Conservation (phyloP, 371 early-diverging fungal genomes). For the Enteropsectra breve region DNA sequence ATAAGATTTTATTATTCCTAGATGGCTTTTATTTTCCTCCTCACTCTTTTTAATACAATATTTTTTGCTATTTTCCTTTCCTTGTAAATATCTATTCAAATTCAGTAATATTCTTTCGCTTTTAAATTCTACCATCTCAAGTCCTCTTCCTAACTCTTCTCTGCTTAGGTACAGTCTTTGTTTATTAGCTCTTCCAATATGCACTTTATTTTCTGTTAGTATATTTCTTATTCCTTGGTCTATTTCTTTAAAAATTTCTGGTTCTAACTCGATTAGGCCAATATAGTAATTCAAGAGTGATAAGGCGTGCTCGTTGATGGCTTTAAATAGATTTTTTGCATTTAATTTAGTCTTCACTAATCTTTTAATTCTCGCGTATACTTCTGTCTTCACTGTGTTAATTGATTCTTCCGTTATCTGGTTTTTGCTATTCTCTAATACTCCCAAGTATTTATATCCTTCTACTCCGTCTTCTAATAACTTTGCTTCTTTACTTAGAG, state of each 20-base stretch:
- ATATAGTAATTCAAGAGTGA: neutral
- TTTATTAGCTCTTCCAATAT: neutral
- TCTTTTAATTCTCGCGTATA: neutral
- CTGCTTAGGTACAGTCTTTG: neutral
- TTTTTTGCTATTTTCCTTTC: neutral
- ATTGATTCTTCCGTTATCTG: neutral
- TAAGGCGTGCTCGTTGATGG: neutral
- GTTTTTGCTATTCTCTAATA: neutral
- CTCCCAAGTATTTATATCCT: constrained; percentile 9
- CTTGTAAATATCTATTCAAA: neutral
- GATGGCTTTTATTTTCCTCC: neutral
- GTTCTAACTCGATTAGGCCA: constrained; percentile 2
- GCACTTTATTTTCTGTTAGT: neutral
- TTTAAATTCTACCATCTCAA: constrained; percentile 1
- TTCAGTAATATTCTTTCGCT: constrained; percentile 21
- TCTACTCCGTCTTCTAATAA: neutral
- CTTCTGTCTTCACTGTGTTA: neutral
- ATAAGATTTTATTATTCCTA: neutral
- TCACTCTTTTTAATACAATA: neutral
- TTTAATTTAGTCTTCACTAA: neutral
- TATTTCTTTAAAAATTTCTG: neutral
- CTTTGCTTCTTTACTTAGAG: neutral
- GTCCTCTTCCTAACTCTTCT: constrained; percentile 17
- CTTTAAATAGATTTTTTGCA: neutral
- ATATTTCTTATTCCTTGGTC: neutral